phyloP scores from a whole-genome alignment of 257 asterid genomes.

The Solanum chiquidenum region DNA sequence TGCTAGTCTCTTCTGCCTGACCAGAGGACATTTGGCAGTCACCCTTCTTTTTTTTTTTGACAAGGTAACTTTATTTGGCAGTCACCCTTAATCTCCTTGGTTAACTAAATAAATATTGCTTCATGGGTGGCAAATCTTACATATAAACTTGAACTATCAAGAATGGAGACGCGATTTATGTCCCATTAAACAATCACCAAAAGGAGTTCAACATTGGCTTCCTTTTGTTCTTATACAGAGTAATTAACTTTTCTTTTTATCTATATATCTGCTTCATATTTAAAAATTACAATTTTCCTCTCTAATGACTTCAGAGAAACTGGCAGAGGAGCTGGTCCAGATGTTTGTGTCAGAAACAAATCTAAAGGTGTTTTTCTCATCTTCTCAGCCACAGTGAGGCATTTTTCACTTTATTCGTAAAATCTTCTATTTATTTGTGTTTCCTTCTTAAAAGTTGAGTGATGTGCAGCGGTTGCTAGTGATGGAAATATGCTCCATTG shows the following conservation, averaged over 20 bases:
- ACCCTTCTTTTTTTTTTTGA: too few species aligned
- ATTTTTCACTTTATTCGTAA: background rate
- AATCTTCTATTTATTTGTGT: constrained; percentile 2
- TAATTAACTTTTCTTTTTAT: background rate
- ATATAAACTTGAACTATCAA: background rate
- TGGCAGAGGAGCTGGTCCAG: constrained; percentile 54
- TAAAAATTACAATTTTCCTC: background rate
- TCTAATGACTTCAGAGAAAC: constrained; percentile 42
- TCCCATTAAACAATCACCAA: background rate
- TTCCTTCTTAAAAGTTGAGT: constrained; percentile 1
- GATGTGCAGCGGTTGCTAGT: constrained; percentile 60
- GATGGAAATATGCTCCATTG: constrained; percentile 48
- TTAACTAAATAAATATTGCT: background rate
- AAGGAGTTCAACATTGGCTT: background rate
- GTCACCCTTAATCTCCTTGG: background rate
- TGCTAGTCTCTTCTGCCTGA: background rate
- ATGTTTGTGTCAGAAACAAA: constrained; percentile 57
- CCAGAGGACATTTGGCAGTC: background rate
- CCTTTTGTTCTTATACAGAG: background rate
- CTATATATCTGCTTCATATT: background rate
- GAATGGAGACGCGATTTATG: background rate
- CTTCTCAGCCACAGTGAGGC: constrained; percentile 6
- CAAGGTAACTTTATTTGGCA: background rate
- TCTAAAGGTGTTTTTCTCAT: constrained; percentile 42
- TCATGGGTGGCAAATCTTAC: background rate